phyloP scores from a whole-genome alignment of 2,329 filamentous ascomycete genomes.

The Acarospora socialis region DNA sequence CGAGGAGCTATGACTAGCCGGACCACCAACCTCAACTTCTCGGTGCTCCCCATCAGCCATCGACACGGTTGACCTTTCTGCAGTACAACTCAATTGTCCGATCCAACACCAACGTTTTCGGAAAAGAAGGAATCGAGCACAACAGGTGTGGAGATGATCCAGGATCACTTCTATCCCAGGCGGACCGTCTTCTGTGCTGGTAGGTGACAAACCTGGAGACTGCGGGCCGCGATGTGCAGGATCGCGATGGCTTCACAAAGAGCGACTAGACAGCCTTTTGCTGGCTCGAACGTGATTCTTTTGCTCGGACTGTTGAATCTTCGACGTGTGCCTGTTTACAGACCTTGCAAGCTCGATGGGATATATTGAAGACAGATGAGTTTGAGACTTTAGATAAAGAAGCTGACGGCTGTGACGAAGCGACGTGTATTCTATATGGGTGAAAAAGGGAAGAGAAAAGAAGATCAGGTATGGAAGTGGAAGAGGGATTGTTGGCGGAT shows the following conservation, averaged over 20 bases:
- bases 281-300: too few species aligned
- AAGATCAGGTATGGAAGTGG: not conserved
- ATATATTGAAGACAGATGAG: not conserved
- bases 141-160: not conserved
- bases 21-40: not conserved
- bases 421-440: not conserved
- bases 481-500: not conserved
- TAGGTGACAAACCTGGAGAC: not conserved
- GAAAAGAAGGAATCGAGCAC: not conserved
- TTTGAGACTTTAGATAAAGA: not conserved
- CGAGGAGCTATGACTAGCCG: constrained; percentile 8
- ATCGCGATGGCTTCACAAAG: constrained; percentile 1
- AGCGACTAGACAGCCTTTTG: too few species aligned
- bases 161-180: not conserved
- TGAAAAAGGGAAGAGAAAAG: not conserved
- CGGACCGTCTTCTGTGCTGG: not conserved
- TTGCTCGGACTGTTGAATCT: too few species aligned
- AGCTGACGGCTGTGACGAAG: not conserved
- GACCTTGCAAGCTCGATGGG: not conserved
- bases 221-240: not conserved
- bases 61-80: not conserved
- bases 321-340: too few species aligned
- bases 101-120: not conserved
- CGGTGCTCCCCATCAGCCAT: not conserved
- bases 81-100: not conserved